These are phyloP conservation scores for Vitis rotundifolia DNA, from an alignment of 164 flowering plant genomes.

Conservation along the genomic window DNA sequence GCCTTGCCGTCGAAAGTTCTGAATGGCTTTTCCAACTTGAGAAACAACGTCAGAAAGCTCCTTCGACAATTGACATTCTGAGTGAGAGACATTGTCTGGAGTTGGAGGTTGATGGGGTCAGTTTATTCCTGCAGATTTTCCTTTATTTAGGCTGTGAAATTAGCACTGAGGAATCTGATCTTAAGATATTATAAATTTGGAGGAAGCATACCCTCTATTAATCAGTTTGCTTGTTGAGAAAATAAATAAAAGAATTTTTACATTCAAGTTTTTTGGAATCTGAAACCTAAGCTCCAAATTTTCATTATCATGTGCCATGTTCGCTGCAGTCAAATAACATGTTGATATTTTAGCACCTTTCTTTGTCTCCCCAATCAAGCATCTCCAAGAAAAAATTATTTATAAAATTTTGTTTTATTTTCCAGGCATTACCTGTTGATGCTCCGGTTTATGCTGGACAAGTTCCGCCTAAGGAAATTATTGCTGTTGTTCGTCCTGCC, in stretches of 20 bases:
- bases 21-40: constrained; percentile 55
- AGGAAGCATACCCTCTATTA: too few relatives aligned
- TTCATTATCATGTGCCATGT: background rate
- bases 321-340: background rate
- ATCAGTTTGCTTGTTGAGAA: background rate
- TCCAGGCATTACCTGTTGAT: constrained; percentile 53
- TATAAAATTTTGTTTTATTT: background rate
- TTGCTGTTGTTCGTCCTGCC: constrained; percentile 75
- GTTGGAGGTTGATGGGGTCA: constrained; percentile 64
- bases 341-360: background rate
- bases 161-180: too few relatives aligned
- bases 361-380: background rate
- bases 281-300: background rate
- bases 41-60: constrained; percentile 45
- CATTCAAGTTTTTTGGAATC: background rate
- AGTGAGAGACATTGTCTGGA: constrained; percentile 40
- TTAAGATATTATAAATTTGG: too few relatives aligned
- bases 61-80: constrained; percentile 55
- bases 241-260: background rate
- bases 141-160: background rate
- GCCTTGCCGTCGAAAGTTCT: constrained; percentile 27
- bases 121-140: constrained; percentile 14
- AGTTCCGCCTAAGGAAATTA: constrained; percentile 45
- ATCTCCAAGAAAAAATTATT: background rate
- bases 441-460: constrained; percentile 47